Conservation (phyloP, 2,329 filamentous ascomycete species). For the Xylaria sp. region DNA sequence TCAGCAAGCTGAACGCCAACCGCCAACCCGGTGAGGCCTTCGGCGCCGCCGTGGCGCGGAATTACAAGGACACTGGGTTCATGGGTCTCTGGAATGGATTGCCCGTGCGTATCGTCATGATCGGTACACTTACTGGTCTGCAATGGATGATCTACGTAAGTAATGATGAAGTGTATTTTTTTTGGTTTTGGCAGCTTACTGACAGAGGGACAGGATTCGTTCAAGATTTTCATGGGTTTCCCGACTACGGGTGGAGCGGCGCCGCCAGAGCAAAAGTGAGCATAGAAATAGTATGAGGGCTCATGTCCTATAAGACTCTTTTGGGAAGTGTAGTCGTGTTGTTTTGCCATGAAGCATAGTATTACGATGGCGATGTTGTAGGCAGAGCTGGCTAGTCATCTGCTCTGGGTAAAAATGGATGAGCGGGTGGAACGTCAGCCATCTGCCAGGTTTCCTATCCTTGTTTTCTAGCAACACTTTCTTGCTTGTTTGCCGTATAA, state of each 20-base stretch:
- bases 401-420: background rate
- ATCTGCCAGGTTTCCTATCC: background rate
- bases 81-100: conserved; percentile 91
- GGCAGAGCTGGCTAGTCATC: conserved; percentile 1
- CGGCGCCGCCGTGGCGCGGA: conserved; percentile 78
- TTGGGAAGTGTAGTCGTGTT: background rate
- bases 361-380: conserved; percentile 12
- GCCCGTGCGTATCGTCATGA: conserved; percentile 88
- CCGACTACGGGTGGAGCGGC: conserved; percentile 81
- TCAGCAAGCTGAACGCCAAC: conserved; percentile 88
- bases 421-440: background rate
- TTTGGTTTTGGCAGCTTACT: conserved; percentile 24
- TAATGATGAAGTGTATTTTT: conserved; percentile 43
- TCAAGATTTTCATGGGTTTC: conserved; percentile 90
- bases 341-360: background rate
- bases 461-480: conserved; percentile 11
- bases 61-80: conserved; percentile 90
- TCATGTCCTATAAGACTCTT: background rate
- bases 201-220: conserved; percentile 69
- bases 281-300: conserved; percentile 22
- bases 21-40: conserved; percentile 81
- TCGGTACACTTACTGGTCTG: conserved; percentile 81
- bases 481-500: conserved; percentile 7
- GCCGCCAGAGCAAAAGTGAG: conserved; percentile 62
- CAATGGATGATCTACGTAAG: conserved; percentile 93